Conservation (phyloP, 768 basidiomycete genomes). For the Royoungia palumana region DNA sequence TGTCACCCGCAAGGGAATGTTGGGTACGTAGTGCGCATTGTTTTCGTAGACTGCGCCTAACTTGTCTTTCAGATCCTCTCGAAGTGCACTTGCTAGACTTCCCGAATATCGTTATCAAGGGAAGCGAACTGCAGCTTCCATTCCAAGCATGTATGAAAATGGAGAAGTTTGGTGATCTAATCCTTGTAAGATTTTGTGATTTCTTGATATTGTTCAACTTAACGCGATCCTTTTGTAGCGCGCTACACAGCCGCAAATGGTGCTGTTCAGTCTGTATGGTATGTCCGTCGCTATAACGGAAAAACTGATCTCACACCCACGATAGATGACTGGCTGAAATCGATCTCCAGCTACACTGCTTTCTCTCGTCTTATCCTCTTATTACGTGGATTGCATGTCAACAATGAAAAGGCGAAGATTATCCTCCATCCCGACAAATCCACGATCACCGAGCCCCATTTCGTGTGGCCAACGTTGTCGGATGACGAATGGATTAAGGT, state of each 20-base stretch:
- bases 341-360: slow-evolving; percentile 97
- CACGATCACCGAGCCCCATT: slow-evolving; percentile 95
- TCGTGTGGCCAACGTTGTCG: slow-evolving; percentile 90
- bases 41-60: slow-evolving; percentile 1
- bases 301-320: slow-evolving; percentile 5
- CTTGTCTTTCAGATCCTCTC: slow-evolving; percentile 61
- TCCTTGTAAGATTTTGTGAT: slow-evolving; percentile 51
- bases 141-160: slow-evolving; percentile 99
- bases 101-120: slow-evolving; percentile 99
- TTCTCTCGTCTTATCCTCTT: slow-evolving; percentile 98
- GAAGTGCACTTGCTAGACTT: slow-evolving; percentile 99
- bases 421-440: slow-evolving; percentile 96
- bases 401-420: slow-evolving; percentile 99
- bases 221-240: slow-evolving; percentile 44
- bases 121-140: slow-evolving; percentile 93
- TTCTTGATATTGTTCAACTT: neutral
- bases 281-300: slow-evolving; percentile 12
- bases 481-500: slow-evolving; percentile 99
- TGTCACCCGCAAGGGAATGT: slow-evolving; percentile 99
- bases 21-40: slow-evolving; percentile 49
- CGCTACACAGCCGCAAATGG: slow-evolving; percentile 99
- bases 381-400: slow-evolving; percentile 95
- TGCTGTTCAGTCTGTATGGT: slow-evolving; percentile 95
- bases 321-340: slow-evolving; percentile 96
- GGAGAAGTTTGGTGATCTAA: slow-evolving; percentile 99